phyloP scores from a whole-genome alignment of 2,329 filamentous ascomycete genomes.

The Camptophora hylomeconis region DNA sequence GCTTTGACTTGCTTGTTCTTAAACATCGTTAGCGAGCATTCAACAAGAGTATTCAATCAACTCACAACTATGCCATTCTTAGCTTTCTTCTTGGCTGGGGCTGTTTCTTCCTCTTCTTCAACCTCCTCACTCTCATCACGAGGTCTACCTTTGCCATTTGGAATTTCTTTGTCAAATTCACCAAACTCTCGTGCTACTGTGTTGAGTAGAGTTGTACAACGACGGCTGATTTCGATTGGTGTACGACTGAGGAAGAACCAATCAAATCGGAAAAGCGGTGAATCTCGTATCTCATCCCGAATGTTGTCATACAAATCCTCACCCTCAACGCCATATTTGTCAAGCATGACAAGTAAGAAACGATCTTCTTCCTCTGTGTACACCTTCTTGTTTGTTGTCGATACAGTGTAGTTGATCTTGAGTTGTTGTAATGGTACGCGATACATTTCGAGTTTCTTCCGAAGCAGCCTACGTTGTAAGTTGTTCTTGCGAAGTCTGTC shows the following conservation, averaged over 20 bases:
- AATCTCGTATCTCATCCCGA: constrained; percentile 92
- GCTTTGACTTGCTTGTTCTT: constrained; percentile 91
- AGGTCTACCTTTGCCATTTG: constrained; percentile 39
- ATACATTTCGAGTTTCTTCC: constrained; percentile 92
- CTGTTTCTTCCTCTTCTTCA: constrained; percentile 67
- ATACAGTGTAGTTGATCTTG: constrained; percentile 97
- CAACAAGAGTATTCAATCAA: constrained; percentile 7
- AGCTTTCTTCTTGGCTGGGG: constrained; percentile 88
- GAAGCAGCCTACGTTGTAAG: constrained; percentile 82
- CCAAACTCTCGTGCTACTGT: constrained; percentile 94
- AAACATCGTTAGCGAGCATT: constrained; percentile 3
- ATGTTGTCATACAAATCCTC: constrained; percentile 87
- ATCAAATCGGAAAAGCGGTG: constrained; percentile 90
- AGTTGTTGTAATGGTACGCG: constrained; percentile 95
- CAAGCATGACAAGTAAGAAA: constrained; percentile 84
- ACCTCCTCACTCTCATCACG: constrained; percentile 69
- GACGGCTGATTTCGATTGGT: constrained; percentile 77
- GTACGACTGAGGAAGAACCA: constrained; percentile 98
- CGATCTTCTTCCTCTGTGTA: constrained; percentile 98
- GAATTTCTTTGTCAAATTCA: constrained; percentile 38
- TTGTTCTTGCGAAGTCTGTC: constrained; percentile 79
- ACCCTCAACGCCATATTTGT: constrained; percentile 82
- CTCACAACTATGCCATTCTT: constrained; percentile 70
- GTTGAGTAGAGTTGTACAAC: constrained; percentile 86
- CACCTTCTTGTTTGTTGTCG: constrained; percentile 98